These are phyloP conservation scores for Musa itinerans DNA, from an alignment of 176 grass and related monocot species.

Conservation along the genomic window DNA sequence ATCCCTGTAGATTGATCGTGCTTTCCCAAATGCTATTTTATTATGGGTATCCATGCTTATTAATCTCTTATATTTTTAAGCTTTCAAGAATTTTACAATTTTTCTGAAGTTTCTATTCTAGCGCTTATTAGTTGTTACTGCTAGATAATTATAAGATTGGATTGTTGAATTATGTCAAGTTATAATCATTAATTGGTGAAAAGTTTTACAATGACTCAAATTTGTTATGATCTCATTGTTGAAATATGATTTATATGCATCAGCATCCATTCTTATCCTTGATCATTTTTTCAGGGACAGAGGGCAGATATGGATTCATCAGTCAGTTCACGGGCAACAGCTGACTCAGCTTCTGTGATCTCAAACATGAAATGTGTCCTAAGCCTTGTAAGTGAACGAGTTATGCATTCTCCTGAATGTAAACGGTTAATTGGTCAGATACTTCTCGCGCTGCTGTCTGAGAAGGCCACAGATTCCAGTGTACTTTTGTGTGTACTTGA, in stretches of 20 bases:
- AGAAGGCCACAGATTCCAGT: conserved; percentile 69
- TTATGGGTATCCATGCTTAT: too few species aligned
- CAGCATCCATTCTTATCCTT: not conserved
- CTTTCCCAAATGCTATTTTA: too few species aligned
- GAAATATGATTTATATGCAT: not conserved
- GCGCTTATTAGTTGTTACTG: too few species aligned
- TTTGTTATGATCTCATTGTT: not conserved
- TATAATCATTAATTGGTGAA: not conserved
- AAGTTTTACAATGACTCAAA: not conserved
- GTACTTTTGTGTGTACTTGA: conserved; percentile 84
- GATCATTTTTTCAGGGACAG: conserved; percentile 57
- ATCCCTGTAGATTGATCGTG: too few species aligned
- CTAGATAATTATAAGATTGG: too few species aligned
- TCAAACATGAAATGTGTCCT: conserved; percentile 82
- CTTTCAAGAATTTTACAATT: too few species aligned
- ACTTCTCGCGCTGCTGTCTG: conserved; percentile 69
- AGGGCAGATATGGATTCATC: conserved; percentile 75
- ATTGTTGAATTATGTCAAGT: not conserved
- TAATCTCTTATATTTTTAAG: too few species aligned
- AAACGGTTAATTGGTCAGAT: conserved; percentile 78
- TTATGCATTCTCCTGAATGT: conserved; percentile 68
- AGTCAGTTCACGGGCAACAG: conserved; percentile 54
- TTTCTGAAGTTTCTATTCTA: too few species aligned
- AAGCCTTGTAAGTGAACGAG: conserved; percentile 82
- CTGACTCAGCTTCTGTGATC: conserved; percentile 55